phyloP scores from a whole-genome alignment of 345 rosid genomes.

The Salix koriyanagi region DNA sequence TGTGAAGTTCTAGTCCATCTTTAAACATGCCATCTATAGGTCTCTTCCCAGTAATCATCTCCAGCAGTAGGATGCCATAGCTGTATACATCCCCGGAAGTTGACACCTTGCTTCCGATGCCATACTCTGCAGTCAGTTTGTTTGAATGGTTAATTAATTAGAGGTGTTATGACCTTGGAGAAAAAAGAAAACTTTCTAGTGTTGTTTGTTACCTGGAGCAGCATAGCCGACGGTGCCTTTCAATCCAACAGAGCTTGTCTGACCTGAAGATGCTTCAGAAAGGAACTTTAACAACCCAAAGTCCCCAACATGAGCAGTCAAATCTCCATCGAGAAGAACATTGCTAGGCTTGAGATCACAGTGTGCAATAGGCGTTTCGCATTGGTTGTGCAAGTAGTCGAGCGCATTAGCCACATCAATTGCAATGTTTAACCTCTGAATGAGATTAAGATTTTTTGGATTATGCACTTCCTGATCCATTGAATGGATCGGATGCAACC shows the following conservation, averaged over 20 bases:
- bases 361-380: too few relatives aligned
- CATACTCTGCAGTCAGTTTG: slow-evolving; percentile 13
- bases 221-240: slow-evolving; percentile 8
- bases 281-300: slow-evolving; percentile 13
- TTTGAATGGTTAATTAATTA: neutral
- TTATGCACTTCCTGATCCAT: neutral
- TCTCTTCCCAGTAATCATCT: slow-evolving; percentile 20
- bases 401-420: too few relatives aligned
- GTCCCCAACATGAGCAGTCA: slow-evolving; percentile 10
- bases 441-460: neutral
- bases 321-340: too few relatives aligned
- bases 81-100: slow-evolving; percentile 25
- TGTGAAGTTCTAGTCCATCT: neutral
- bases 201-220: slow-evolving; percentile 8
- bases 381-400: too few relatives aligned
- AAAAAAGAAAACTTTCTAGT: neutral
- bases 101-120: slow-evolving; percentile 2
- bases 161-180: neutral
- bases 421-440: too few relatives aligned
- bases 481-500: neutral
- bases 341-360: too few relatives aligned
- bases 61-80: slow-evolving; percentile 35
- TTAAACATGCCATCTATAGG: slow-evolving; percentile 12
- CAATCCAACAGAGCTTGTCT: slow-evolving; percentile 4
- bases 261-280: neutral